phyloP scores from a whole-genome alignment of 768 basidiomycete species.

The Tricholoma saponaceum region DNA sequence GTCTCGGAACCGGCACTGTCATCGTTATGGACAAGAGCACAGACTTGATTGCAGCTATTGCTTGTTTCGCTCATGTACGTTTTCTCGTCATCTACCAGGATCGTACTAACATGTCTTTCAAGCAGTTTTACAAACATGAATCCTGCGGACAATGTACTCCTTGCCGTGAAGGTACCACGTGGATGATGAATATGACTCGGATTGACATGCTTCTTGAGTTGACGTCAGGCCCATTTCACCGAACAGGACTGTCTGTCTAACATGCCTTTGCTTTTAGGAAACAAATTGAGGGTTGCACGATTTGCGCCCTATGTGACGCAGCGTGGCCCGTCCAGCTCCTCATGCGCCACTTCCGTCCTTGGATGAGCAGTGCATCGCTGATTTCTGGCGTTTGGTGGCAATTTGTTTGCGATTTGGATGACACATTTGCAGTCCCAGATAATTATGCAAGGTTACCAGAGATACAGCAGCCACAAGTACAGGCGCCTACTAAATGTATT shows the following conservation, averaged over 20 bases:
- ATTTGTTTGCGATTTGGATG: constrained; percentile 65
- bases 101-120: background rate
- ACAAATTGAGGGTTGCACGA: constrained; percentile 95
- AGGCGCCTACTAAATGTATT: background rate
- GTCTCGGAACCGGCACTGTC: constrained; percentile 95
- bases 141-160: constrained; percentile 98
- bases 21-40: constrained; percentile 99
- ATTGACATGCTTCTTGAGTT: constrained; percentile 98
- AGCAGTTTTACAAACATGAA: constrained; percentile 95
- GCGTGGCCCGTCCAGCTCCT: constrained; percentile 99
- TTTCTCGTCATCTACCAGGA: background rate
- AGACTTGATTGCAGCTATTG: constrained; percentile 91
- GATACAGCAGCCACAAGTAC: constrained; percentile 10
- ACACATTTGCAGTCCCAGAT: constrained; percentile 69
- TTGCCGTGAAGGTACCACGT: constrained; percentile 92
- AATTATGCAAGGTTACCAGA: constrained; percentile 50
- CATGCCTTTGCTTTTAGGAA: constrained; percentile 46
- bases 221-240: constrained; percentile 50
- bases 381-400: constrained; percentile 88
- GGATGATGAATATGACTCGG: constrained; percentile 99
- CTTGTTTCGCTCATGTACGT: constrained; percentile 79
- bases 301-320: constrained; percentile 95
- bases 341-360: constrained; percentile 95
- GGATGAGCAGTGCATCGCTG: constrained; percentile 82
- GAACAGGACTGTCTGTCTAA: background rate